These are phyloP conservation scores for Aspergillus costaricaensis DNA, from an alignment of 2,329 filamentous ascomycete genomes.

Conservation along the genomic window DNA sequence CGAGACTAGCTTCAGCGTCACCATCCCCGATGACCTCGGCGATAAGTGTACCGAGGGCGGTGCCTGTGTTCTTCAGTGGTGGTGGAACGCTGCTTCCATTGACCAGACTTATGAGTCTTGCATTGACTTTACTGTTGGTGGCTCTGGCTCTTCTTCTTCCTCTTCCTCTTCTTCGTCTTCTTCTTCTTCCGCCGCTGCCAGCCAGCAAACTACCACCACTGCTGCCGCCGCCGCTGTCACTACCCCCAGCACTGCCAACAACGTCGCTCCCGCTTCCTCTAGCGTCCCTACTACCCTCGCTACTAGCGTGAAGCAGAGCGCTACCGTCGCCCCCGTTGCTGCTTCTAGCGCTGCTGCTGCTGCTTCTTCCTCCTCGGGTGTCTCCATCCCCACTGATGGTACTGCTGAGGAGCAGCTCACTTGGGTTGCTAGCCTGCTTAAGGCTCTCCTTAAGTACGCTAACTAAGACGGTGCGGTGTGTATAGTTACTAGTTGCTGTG, in stretches of 20 bases:
- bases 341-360: conserved; percentile 6
- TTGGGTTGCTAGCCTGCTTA: conserved; percentile 19
- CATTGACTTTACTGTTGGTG: conserved; percentile 35
- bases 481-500: background rate
- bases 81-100: conserved; percentile 36
- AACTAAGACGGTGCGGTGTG: background rate
- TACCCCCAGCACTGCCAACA: conserved; percentile 13
- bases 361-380: background rate
- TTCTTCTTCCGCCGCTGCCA: conserved; percentile 14
- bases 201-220: conserved; percentile 6
- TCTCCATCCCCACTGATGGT: conserved; percentile 21
- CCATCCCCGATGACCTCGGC: conserved; percentile 33
- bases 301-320: conserved; percentile 13
- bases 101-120: conserved; percentile 42
- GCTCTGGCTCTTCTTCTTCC: conserved; percentile 20
- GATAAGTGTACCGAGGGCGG: conserved; percentile 30
- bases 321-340: conserved; percentile 15
- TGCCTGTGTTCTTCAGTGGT: conserved; percentile 39
- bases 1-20: conserved; percentile 35
- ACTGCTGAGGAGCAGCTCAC: conserved; percentile 23
- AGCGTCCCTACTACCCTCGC: conserved; percentile 16
- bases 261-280: conserved; percentile 12
- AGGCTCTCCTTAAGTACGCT: conserved; percentile 19
- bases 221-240: conserved; percentile 19
- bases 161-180: conserved; percentile 19